Evolutionary conservation across 345 rosid genomes (phyloP).

Genomic region (Eucalyptus caleyi): DNA sequence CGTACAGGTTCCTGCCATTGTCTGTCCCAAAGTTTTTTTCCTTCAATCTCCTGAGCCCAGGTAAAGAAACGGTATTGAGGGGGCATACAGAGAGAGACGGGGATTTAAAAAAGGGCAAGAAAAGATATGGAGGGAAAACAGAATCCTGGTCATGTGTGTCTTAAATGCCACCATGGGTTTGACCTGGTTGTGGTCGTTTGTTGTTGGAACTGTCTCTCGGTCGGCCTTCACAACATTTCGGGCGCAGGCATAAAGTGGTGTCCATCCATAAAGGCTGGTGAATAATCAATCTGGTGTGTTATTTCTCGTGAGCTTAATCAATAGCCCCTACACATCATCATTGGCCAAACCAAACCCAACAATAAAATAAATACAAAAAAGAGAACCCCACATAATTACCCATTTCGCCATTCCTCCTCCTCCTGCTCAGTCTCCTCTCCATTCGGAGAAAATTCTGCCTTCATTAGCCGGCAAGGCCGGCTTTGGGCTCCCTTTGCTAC

Average conservation of each 20-base stretch:
- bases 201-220: background rate
- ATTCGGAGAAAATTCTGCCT: background rate
- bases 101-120: background rate
- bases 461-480: background rate
- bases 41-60: background rate
- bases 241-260: background rate
- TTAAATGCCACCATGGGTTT: background rate
- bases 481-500: background rate
- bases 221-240: background rate
- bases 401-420: background rate
- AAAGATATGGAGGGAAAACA: background rate
- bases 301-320: background rate
- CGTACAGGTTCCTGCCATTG: background rate
- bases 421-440: background rate
- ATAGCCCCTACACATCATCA: background rate
- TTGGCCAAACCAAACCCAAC: background rate
- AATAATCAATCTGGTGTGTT: background rate
- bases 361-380: background rate
- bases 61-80: background rate
- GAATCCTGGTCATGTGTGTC: background rate
- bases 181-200: background rate
- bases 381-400: background rate
- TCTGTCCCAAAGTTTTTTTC: background rate
- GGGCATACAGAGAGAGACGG: background rate
- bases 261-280: background rate